Percentiles rank a stretch among this genome's conserved stretches.
phyloP scores from a whole-genome alignment of 1,284 basidiomycete species.

The Anthracocystis walkeri region DNA sequence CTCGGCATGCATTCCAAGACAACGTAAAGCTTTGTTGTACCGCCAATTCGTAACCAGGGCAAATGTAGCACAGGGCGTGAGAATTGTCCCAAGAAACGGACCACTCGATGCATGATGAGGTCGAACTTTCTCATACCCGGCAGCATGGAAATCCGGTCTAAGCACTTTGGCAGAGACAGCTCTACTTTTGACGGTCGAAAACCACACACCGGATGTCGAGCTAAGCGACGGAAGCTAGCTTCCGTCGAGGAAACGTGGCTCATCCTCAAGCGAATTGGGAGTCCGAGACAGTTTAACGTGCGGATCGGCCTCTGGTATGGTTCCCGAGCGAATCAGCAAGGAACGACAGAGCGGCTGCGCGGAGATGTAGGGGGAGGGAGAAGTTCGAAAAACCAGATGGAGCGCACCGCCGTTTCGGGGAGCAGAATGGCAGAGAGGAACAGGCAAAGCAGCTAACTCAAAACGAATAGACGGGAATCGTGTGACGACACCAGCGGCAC shows the following conservation, averaged over 20 bases:
- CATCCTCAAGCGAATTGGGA: background rate
- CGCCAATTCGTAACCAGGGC: background rate
- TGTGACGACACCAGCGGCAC: background rate
- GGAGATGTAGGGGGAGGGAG: background rate
- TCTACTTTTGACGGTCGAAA: background rate
- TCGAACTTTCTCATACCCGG: background rate
- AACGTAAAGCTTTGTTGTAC: background rate
- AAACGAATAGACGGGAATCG: too few species aligned
- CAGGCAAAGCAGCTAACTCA: too few species aligned
- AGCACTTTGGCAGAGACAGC: background rate
- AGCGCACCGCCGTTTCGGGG: too few species aligned
- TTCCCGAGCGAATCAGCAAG: too few species aligned
- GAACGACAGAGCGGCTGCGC: constrained; percentile 1
- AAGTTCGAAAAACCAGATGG: too few species aligned
- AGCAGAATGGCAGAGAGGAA: too few species aligned
- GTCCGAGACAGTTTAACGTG: constrained; percentile 2
- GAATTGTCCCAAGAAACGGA: background rate
- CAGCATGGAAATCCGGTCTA: background rate
- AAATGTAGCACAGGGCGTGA: constrained; percentile 1
- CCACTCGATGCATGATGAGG: background rate
- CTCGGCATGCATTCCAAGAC: constrained; percentile 2
- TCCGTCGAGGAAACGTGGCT: constrained; percentile 1
- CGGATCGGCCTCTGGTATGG: background rate
- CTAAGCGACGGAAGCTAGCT: constrained; percentile 5
- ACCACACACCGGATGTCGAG: background rate